Evolutionary conservation across 73 alveolate genomes (phyloP).

Genomic region (Stentor roeselii): DNA sequence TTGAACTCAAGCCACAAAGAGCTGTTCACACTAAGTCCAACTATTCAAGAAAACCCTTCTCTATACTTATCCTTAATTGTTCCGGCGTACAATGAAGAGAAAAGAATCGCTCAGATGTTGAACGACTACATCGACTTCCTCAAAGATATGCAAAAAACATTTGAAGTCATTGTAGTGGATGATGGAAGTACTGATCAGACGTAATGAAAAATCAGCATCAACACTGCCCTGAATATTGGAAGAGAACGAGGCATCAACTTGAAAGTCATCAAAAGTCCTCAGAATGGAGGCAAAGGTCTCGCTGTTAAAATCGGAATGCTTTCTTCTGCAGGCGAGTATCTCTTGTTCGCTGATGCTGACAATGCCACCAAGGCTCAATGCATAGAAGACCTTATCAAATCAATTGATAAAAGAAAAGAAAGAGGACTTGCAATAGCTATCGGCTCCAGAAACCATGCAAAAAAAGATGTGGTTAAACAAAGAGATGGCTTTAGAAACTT

Average conservation of each 20-base stretch:
- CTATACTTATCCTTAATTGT: constrained; percentile 64
- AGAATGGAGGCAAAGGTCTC: constrained; percentile 86
- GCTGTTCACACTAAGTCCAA: background rate
- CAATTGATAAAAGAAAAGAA: constrained; percentile 1
- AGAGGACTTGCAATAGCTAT: constrained; percentile 63
- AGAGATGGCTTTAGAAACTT: constrained; percentile 71
- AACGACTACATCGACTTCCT: constrained; percentile 55
- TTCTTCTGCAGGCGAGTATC: constrained; percentile 61
- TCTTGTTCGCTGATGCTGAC: constrained; percentile 88
- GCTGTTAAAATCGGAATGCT: constrained; percentile 88
- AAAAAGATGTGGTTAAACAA: constrained; percentile 54
- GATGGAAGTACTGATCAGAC: constrained; percentile 90
- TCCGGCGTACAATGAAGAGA: constrained; percentile 87
- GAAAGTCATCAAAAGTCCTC: constrained; percentile 57
- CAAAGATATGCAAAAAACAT: constrained; percentile 33
- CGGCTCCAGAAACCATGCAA: constrained; percentile 78
- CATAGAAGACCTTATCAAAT: constrained; percentile 45
- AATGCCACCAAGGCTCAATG: constrained; percentile 82
- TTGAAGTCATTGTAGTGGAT: constrained; percentile 81
- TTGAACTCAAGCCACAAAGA: background rate
- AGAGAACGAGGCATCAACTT: constrained; percentile 38
- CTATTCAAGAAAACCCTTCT: background rate
- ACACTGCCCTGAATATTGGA: constrained; percentile 42
- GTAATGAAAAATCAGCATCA: constrained; percentile 32
- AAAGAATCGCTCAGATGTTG: constrained; percentile 65